Percentiles rank a stretch among this genome's conserved stretches.
Conservation (phyloP, 2,329 filamentous ascomycete genomes). For the Alternaria infectoria region DNA sequence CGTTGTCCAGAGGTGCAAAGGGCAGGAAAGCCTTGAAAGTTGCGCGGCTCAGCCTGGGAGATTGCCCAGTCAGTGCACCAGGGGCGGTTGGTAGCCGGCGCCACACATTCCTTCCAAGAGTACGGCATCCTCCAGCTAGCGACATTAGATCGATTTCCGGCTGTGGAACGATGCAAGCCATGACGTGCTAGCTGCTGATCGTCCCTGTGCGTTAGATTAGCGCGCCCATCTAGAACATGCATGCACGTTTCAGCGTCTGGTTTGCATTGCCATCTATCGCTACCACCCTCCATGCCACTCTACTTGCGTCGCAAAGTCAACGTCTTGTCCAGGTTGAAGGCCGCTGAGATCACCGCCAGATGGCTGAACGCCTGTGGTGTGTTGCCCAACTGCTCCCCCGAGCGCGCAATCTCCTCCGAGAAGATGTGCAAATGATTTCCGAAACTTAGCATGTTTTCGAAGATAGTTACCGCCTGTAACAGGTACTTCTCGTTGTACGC, state of each 20-base stretch:
- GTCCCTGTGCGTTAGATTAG: constrained; percentile 9
- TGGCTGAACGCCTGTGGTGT: constrained; percentile 82
- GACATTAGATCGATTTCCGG: constrained; percentile 9
- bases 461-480: constrained; percentile 66
- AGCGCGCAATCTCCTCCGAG: constrained; percentile 76
- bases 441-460: constrained; percentile 79
- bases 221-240: constrained; percentile 7
- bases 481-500: constrained; percentile 70
- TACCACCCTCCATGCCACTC: background rate
- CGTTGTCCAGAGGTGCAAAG: background rate
- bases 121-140: constrained; percentile 8
- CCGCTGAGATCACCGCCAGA: constrained; percentile 75
- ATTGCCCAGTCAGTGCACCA: constrained; percentile 17
- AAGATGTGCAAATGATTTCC: constrained; percentile 80
- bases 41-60: constrained; percentile 2
- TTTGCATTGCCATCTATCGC: background rate
- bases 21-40: constrained; percentile 9
- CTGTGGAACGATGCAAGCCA: constrained; percentile 10
- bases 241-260: background rate
- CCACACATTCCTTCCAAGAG: constrained; percentile 16
- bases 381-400: constrained; percentile 79
- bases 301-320: constrained; percentile 17
- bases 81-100: constrained; percentile 14
- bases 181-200: constrained; percentile 15
- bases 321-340: constrained; percentile 72